These are phyloP conservation scores for Pouteria glomerata DNA, from an alignment of 148 eudicot species.

Conservation along the genomic window DNA sequence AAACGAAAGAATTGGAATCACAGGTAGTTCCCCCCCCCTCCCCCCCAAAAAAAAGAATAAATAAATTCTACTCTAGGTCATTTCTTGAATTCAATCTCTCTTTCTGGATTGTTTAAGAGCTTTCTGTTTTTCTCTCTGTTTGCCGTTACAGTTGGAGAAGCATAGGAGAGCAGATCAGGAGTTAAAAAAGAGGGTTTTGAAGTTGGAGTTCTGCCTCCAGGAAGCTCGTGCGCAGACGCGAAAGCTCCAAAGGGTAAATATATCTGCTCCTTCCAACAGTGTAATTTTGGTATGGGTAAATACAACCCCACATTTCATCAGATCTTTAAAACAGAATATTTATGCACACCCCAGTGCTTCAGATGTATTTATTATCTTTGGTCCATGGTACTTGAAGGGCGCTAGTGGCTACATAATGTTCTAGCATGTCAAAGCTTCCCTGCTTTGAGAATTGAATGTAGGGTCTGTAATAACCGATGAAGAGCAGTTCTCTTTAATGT, in stretches of 20 bases:
- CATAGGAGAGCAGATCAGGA: slow-evolving; percentile 82
- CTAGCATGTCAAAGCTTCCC: not conserved
- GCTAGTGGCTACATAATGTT: not conserved
- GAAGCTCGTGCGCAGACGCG: slow-evolving; percentile 95
- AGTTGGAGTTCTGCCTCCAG: slow-evolving; percentile 92
- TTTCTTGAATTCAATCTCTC: not conserved
- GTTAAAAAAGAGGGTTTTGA: slow-evolving; percentile 81
- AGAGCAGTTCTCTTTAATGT: not conserved
- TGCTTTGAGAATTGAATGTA: not conserved
- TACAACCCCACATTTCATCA: not conserved
- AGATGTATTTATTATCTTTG: slow-evolving; percentile 1
- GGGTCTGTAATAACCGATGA: not conserved
- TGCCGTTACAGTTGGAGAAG: slow-evolving; percentile 60
- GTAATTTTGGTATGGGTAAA: too few species aligned
- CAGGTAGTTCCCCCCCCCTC: slow-evolving; percentile 66
- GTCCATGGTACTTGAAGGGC: not conserved
- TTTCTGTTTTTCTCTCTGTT: not conserved
- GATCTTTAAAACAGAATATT: not conserved
- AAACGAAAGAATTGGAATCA: slow-evolving; percentile 72
- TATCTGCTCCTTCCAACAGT: not conserved
- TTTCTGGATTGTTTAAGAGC: not conserved
- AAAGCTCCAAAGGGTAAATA: slow-evolving; percentile 93
- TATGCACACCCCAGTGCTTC: not conserved
- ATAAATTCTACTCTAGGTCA: not conserved
- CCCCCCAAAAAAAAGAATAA: too few species aligned